These are phyloP conservation scores for Terana coerulea DNA, from an alignment of 768 basidiomycete species.

Conservation along the genomic window DNA sequence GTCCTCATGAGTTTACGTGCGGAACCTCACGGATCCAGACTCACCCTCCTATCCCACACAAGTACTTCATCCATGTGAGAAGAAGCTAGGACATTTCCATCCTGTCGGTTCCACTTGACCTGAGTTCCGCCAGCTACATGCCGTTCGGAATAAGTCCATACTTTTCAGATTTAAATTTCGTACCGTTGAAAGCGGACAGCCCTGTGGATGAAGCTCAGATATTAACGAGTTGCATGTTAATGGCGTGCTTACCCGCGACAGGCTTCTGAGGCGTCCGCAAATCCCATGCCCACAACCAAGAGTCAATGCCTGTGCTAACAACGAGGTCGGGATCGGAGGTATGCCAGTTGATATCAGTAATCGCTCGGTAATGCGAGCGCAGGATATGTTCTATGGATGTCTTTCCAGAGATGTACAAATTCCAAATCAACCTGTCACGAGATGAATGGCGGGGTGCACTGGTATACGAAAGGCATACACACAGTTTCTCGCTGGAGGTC, in stretches of 20 bases:
- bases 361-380: slow-evolving; percentile 88
- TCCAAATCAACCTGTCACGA: slow-evolving; percentile 76
- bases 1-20: not conserved
- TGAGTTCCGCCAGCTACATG: slow-evolving; percentile 84
- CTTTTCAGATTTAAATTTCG: too few species aligned
- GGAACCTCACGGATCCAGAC: slow-evolving; percentile 20
- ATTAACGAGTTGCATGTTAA: not conserved
- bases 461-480: slow-evolving; percentile 23
- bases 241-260: slow-evolving; percentile 47
- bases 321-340: slow-evolving; percentile 80
- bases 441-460: not conserved
- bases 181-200: slow-evolving; percentile 55
- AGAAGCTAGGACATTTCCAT: slow-evolving; percentile 84
- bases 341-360: slow-evolving; percentile 99
- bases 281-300: slow-evolving; percentile 96
- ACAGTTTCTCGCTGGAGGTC: slow-evolving; percentile 88
- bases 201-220: slow-evolving; percentile 30
- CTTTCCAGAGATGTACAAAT: slow-evolving; percentile 68
- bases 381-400: slow-evolving; percentile 83
- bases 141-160: too few species aligned
- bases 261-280: slow-evolving; percentile 55
- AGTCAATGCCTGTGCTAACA: slow-evolving; percentile 88
- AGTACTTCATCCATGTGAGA: slow-evolving; percentile 83
- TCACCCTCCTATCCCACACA: slow-evolving; percentile 91
- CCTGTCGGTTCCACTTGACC: slow-evolving; percentile 94